These are phyloP conservation scores for Coccinonectria pachysandricola DNA, from an alignment of 2,329 filamentous ascomycete species.

Conservation along the genomic window DNA sequence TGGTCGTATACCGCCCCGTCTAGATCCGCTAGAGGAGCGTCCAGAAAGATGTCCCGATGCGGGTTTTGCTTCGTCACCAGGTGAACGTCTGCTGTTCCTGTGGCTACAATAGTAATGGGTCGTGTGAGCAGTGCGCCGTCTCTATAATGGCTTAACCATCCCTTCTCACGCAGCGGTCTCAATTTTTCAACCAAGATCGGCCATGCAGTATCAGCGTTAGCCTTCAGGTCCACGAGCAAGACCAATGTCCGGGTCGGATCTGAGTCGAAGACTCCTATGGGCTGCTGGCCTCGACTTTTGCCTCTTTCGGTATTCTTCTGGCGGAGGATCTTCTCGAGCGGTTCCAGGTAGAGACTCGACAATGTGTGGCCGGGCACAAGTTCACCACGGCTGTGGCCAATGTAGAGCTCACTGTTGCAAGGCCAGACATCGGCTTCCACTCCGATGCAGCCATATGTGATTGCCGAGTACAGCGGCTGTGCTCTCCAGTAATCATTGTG, in stretches of 20 bases:
- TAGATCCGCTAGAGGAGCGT: slow-evolving; percentile 47
- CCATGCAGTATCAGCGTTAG: slow-evolving; percentile 18
- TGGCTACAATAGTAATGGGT: slow-evolving; percentile 59
- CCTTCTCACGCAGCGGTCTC: slow-evolving; percentile 44
- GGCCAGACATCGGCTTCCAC: slow-evolving; percentile 64
- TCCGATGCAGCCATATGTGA: slow-evolving; percentile 48
- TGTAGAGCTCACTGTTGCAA: slow-evolving; percentile 41
- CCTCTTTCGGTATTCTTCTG: slow-evolving; percentile 29
- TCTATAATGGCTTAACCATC: slow-evolving; percentile 46
- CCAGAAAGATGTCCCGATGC: slow-evolving; percentile 51
- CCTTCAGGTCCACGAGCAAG: slow-evolving; percentile 63
- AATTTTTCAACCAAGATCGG: slow-evolving; percentile 27
- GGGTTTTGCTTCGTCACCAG: slow-evolving; percentile 12
- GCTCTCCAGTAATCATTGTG: slow-evolving; percentile 64
- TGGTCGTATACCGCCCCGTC: slow-evolving; percentile 29
- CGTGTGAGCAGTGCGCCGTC: slow-evolving; percentile 39
- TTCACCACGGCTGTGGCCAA: slow-evolving; percentile 51
- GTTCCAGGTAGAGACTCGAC: slow-evolving; percentile 51
- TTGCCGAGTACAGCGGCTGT: slow-evolving; percentile 52
- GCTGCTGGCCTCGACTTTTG: slow-evolving; percentile 4
- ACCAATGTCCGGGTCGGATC: slow-evolving; percentile 44
- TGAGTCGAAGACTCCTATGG: slow-evolving; percentile 46
- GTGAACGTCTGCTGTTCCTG: slow-evolving; percentile 34
- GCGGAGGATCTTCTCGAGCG: slow-evolving; percentile 48
- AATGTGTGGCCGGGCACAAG: slow-evolving; percentile 49